Conservation (phyloP, 179 eudicot genomes). For the Silene noctiflora region DNA sequence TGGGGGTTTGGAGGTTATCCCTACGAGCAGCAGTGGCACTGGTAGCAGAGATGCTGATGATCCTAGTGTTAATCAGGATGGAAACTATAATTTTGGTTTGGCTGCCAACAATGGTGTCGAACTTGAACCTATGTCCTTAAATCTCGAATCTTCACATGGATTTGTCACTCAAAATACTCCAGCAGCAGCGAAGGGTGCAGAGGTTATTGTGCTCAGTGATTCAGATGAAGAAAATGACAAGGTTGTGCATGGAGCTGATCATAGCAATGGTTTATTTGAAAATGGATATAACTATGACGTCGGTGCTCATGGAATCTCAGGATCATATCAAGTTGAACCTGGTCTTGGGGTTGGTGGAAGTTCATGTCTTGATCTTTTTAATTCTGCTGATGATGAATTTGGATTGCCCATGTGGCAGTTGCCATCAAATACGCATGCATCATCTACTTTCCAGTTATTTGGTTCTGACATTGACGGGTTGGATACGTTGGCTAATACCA, state of each 20-base stretch:
- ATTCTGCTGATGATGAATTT: constrained; percentile 57
- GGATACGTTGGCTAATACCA: constrained; percentile 53
- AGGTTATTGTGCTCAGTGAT: constrained; percentile 84
- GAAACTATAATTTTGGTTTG: constrained; percentile 54
- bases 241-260: constrained; percentile 35
- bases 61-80: constrained; percentile 74
- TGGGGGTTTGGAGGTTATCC: constrained; percentile 53
- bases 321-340: constrained; percentile 53
- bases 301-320: constrained; percentile 50
- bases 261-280: constrained; percentile 31
- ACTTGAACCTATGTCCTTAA: constrained; percentile 64
- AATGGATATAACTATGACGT: constrained; percentile 42
- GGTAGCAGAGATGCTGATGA: constrained; percentile 85
- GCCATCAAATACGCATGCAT: constrained; percentile 57
- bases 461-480: constrained; percentile 64
- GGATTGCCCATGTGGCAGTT: constrained; percentile 65
- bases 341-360: constrained; percentile 46
- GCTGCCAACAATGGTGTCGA: constrained; percentile 51
- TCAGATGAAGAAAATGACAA: constrained; percentile 78
- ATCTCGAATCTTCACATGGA: constrained; percentile 43
- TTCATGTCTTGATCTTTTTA: constrained; percentile 60
- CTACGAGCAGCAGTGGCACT: constrained; percentile 89
- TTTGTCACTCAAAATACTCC: constrained; percentile 33
- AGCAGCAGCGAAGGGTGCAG: constrained; percentile 47
- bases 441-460: constrained; percentile 70